A percentile compares a stretch with the other conserved stretches of the same genome.
phyloP scores from a whole-genome alignment of 2,329 filamentous ascomycete species.

The Aspergillus flavus region DNA sequence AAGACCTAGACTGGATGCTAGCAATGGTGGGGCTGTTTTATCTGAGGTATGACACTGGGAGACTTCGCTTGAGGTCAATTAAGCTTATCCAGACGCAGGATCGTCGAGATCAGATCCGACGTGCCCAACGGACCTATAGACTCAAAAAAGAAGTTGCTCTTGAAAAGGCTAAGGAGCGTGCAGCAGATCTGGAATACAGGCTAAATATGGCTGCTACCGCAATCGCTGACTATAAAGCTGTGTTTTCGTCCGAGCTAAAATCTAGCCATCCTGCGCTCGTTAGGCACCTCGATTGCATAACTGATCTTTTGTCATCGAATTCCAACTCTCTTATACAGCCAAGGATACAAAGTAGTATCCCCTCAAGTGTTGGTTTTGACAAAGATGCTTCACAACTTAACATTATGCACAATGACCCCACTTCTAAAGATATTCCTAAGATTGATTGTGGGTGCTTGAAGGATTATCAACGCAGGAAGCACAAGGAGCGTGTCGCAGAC shows the following conservation, averaged over 20 bases:
- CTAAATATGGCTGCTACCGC: conserved; percentile 12
- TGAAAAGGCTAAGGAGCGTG: conserved; percentile 68
- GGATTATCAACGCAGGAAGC: not conserved
- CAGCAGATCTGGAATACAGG: conserved; percentile 64
- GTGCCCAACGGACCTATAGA: conserved; percentile 83
- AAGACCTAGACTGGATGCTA: not conserved
- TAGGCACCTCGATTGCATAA: not conserved
- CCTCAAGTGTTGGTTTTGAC: not conserved
- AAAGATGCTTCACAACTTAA: not conserved
- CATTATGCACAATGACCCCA: not conserved
- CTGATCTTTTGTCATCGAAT: not conserved
- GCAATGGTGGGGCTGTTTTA: not conserved
- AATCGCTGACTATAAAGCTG: not conserved
- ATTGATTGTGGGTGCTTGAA: not conserved
- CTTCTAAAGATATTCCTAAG: not conserved
- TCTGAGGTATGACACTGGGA: not conserved
- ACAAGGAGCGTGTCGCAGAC: not conserved
- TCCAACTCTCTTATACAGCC: not conserved
- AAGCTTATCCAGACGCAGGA: conserved; percentile 16
- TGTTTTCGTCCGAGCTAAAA: not conserved
- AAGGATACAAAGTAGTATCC: not conserved
- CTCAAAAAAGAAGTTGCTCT: conserved; percentile 83
- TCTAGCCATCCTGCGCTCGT: not conserved
- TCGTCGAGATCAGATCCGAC: conserved; percentile 81
- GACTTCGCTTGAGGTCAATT: not conserved